Evolutionary conservation across 2,329 filamentous ascomycete genomes (phyloP), one percentile per base, ranked within the genome.

Genomic region (Cordyceps fumosorosea): DNA sequence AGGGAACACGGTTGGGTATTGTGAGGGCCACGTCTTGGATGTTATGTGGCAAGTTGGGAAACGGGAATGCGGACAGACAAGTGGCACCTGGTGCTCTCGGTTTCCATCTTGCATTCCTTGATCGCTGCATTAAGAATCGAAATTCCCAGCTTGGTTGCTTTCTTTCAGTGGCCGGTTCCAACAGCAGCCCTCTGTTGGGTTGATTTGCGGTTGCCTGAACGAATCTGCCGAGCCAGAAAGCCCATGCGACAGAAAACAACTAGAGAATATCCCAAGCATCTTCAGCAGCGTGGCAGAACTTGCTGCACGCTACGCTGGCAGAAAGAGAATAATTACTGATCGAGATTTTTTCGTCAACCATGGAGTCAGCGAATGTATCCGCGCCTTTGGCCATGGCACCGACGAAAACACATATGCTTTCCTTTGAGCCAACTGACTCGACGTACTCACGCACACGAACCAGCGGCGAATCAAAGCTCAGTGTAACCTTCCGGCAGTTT

Each of bases 241-340:
- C 26, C 24, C 22, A 22, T 47, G 24, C 8, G 12, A 37, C 16
- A 3, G 8, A 44, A 20, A 18, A 29, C 3, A 32, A 24, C 32
- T 87, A 99, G 71, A 97, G 84, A 69, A 99, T 90, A 72, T 91
- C 87, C 95, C 95, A 99, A 42, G 89, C 89, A 75, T 99, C 95
- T 78, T 99, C 95, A 50, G 93, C 93, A 47, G 93, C 95, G 77
- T 99, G 95, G 77, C 95, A 98, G 81, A 99, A 98, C 77, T 98
- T 99, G 85, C 93, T 97, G 83, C 95, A 99, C 50, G 95, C 93
- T 65, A 99, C 95, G 80, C 93, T 98, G 65, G 95, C 95, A 72
- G 91, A 96, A 66, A 99, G 83, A 72, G 93, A 96, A 83, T 90
- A 99, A 77, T 97, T 96, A 82, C 93, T 98, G 79, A 99, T 98